Evolutionary conservation across 108 stramenopile genomes (phyloP), one percentile per base, ranked within the genome.

Genomic region (Nitzschia putrida): DNA sequence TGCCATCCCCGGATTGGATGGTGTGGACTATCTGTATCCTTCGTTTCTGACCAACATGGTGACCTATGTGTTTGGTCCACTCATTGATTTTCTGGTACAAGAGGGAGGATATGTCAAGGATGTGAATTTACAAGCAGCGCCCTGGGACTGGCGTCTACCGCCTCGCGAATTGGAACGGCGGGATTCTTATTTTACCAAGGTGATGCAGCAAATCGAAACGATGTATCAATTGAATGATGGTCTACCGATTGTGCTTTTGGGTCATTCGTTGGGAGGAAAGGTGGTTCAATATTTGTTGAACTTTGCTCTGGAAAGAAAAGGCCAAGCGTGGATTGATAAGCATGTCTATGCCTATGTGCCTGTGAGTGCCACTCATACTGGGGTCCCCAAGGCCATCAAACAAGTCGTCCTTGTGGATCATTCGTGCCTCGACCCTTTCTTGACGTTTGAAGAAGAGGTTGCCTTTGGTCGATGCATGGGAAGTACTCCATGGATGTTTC

Each of bases 311-410:
- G 29, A 38, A 12, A 23, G 49, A 10, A 40, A 54, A 68, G 84
- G 85, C 11, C 70, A 79, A 70, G 54, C 51, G 6, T 89, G 88
- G 88, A 51, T 84, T 20, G 81, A 85, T 29, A 69, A 68, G 69
- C 57, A 81, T 45, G 67, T 89, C n/a, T 61, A 84, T 29, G 78
- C 79, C 3, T 89, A 82, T 44, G 71, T 89, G 26, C 83, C 84
- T 3, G 73, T 89, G 16, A 83, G 85, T 18, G 88, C 78, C 0
- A 84, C 88, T 0, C 88, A 86, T 57, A 55, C 78, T 7, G 88
- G 88, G 9, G 79, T 83, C 0, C 83, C 81, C 43, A 83, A 73
- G 42, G 66, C 80, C 20, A 39, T 86, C 38, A 75, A 75, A 26
- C 53, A 53, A 22, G 52, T 71, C 14, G 76, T 89, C 10, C 39